Conservation (phyloP, 768 basidiomycete genomes). For the Leccinum subgranulosum region DNA sequence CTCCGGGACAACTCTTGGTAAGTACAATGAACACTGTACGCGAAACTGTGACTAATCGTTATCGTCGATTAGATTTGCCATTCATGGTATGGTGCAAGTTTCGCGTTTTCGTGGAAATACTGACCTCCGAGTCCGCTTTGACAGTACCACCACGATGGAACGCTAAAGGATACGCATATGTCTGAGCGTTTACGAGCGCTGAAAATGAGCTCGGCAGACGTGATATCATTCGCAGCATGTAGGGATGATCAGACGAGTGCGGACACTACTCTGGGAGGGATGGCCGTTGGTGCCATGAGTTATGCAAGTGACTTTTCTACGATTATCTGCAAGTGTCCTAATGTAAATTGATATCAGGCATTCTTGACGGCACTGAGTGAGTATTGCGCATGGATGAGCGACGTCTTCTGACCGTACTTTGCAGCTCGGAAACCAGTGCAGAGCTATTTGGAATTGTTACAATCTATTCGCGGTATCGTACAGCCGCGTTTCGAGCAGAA, state of each 20-base stretch:
- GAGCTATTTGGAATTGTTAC: constrained; percentile 62
- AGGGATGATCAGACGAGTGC: constrained; percentile 71
- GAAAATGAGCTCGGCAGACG: constrained; percentile 71
- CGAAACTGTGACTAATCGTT: not conserved
- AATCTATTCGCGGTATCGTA: constrained; percentile 55
- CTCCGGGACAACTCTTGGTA: constrained; percentile 47
- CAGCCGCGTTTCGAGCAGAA: constrained; percentile 63
- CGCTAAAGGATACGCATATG: constrained; percentile 45
- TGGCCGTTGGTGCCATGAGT: constrained; percentile 78
- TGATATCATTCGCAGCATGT: constrained; percentile 74
- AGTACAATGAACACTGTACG: not conserved
- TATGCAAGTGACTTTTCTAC: constrained; percentile 45
- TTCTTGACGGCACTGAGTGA: constrained; percentile 52
- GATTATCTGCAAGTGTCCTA: not conserved
- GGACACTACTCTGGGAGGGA: constrained; percentile 60
- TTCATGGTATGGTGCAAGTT: constrained; percentile 22
- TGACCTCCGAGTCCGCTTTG: not conserved
- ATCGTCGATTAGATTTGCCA: constrained; percentile 19
- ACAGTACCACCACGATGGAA: constrained; percentile 61
- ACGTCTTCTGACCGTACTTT: not conserved
- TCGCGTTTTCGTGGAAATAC: not conserved
- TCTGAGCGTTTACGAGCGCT: constrained; percentile 27
- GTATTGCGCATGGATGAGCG: constrained; percentile 5
- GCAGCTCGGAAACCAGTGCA: constrained; percentile 51
- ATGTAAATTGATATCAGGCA: constrained; percentile 41